These are phyloP conservation scores for Diaporthe ilicicola DNA, from an alignment of 2,329 filamentous ascomycete genomes.

Conservation along the genomic window DNA sequence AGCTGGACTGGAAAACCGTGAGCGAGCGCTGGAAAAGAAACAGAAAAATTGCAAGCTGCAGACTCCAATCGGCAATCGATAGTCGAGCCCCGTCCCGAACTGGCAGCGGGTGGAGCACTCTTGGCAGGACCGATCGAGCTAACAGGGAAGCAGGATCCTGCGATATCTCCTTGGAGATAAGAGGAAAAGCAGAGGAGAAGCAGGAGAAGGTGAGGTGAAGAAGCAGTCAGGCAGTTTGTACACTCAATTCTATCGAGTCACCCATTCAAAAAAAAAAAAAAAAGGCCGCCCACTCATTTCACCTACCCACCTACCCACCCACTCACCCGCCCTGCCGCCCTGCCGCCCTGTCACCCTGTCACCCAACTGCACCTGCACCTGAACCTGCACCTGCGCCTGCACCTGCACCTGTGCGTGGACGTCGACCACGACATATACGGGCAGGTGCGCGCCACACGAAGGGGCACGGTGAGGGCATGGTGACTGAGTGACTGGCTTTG, in stretches of 20 bases:
- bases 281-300: too few relatives aligned
- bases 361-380: not conserved
- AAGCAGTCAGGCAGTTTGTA: too few relatives aligned
- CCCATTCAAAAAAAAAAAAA: too few relatives aligned
- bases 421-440: not conserved
- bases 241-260: constrained; percentile 29
- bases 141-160: not conserved
- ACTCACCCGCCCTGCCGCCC: not conserved
- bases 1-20: not conserved
- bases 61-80: constrained; percentile 16
- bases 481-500: not conserved
- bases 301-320: too few relatives aligned
- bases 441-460: not conserved
- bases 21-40: not conserved
- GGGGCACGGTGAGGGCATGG: not conserved
- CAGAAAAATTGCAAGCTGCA: not conserved
- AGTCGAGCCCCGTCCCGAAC: not conserved
- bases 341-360: too few relatives aligned
- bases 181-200: not conserved
- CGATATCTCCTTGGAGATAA: not conserved
- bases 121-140: constrained; percentile 18
- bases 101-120: constrained; percentile 12
- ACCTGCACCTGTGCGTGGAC: not conserved
- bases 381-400: not conserved
- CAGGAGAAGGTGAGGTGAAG: too few relatives aligned